phyloP scores from a whole-genome alignment of 768 basidiomycete species.

The Leccinum ochraceum region DNA sequence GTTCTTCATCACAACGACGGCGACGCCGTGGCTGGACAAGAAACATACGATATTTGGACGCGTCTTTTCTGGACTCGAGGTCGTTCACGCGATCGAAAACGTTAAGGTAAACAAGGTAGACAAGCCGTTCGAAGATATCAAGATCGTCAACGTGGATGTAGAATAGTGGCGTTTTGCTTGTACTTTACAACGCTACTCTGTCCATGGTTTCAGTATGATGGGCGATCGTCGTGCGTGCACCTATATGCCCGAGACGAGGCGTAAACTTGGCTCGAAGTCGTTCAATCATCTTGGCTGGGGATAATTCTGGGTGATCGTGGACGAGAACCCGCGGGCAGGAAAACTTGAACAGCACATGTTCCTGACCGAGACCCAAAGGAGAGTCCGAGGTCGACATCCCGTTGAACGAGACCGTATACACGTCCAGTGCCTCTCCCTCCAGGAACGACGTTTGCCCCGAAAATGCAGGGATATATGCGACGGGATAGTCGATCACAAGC shows the following conservation, averaged over 20 bases:
- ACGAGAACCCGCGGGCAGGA: slow-evolving; percentile 48
- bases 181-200: slow-evolving; percentile 47
- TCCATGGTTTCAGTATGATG: slow-evolving; percentile 42
- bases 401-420: slow-evolving; percentile 42
- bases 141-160: slow-evolving; percentile 78
- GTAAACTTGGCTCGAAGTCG: slow-evolving; percentile 38
- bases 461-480: slow-evolving; percentile 53
- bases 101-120: slow-evolving; percentile 82
- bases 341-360: slow-evolving; percentile 53
- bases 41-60: slow-evolving; percentile 94
- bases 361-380: slow-evolving; percentile 1
- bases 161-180: slow-evolving; percentile 42
- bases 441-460: slow-evolving; percentile 41
- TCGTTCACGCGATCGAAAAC: slow-evolving; percentile 90
- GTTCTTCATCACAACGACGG: slow-evolving; percentile 97
- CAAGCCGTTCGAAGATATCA: slow-evolving; percentile 93
- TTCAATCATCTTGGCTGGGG: slow-evolving; percentile 25
- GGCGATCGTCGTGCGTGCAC: slow-evolving; percentile 24
- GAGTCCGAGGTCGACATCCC: not conserved
- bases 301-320: slow-evolving; percentile 14
- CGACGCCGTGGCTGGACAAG: slow-evolving; percentile 91
- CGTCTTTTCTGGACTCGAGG: slow-evolving; percentile 83
- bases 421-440: slow-evolving; percentile 45
- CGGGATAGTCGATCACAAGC: slow-evolving; percentile 60
- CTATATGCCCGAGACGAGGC: slow-evolving; percentile 29